Evolutionary conservation across 305 asterid species (phyloP).

Genomic region (Fraxinus sp.): DNA sequence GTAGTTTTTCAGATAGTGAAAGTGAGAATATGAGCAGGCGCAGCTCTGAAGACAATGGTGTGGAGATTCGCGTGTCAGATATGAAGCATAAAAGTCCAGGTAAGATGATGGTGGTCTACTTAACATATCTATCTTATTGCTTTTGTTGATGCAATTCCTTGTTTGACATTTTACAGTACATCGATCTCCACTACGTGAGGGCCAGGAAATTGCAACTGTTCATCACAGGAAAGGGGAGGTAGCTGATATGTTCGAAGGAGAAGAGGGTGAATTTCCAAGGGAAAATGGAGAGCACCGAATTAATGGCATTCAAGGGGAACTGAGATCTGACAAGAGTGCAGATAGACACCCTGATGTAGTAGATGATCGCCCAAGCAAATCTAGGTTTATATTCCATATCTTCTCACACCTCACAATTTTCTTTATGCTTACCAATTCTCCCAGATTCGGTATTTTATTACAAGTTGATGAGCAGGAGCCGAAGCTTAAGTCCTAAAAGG

Average conservation of each 20-base stretch:
- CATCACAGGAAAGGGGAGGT: constrained; percentile 46
- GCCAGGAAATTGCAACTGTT: constrained; percentile 41
- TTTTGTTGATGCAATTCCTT: constrained; percentile 15
- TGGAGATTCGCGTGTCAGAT: constrained; percentile 42
- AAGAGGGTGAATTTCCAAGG: constrained; percentile 75
- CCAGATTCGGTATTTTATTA: constrained; percentile 30
- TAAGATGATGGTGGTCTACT: constrained; percentile 25
- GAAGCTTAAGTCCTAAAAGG: constrained; percentile 60
- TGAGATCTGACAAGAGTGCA: constrained; percentile 51
- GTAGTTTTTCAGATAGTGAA: constrained; percentile 57
- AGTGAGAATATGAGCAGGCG: constrained; percentile 39
- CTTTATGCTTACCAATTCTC: constrained; percentile 30
- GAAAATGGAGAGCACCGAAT: constrained; percentile 79
- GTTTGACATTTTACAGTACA: constrained; percentile 33
- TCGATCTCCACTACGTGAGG: constrained; percentile 48
- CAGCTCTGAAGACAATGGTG: constrained; percentile 54
- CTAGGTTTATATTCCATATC: constrained; percentile 55
- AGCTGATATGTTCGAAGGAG: constrained; percentile 57
- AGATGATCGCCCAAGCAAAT: constrained; percentile 70
- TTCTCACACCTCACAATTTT: constrained; percentile 12
- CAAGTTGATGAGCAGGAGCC: constrained; percentile 62
- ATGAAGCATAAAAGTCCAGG: constrained; percentile 51
- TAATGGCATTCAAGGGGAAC: constrained; percentile 55
- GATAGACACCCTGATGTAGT: constrained; percentile 72
- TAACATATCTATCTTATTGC: not conserved